These are phyloP conservation scores for Candida succiphila DNA, from an alignment of 805 yeast species.

Conservation along the genomic window DNA sequence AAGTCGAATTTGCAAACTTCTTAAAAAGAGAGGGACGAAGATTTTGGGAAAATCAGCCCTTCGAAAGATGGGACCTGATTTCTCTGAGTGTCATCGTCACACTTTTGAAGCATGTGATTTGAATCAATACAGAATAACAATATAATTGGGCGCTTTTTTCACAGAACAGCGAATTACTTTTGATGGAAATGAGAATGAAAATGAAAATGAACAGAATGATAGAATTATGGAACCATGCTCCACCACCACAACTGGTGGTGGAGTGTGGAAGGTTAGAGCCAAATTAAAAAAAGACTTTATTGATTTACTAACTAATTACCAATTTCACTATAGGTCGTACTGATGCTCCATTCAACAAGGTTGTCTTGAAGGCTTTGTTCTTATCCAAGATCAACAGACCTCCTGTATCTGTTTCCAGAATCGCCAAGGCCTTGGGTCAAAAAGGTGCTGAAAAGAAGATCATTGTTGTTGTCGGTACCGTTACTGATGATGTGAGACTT, in stretches of 20 bases:
- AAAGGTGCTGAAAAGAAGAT: slow-evolving; percentile 82
- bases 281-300: not conserved
- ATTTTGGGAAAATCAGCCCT: too few species aligned
- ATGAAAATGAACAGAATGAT: not conserved
- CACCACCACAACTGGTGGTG: too few species aligned
- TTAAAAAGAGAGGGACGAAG: too few species aligned
- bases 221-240: not conserved
- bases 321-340: slow-evolving; percentile 69
- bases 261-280: too few species aligned
- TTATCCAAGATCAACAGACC: slow-evolving; percentile 99
- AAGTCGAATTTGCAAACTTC: too few species aligned
- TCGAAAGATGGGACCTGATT: too few species aligned
- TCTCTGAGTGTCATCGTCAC: too few species aligned
- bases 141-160: too few species aligned
- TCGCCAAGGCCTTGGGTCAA: slow-evolving; percentile 74
- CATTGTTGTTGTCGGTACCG: slow-evolving; percentile 98
- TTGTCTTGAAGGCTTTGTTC: slow-evolving; percentile 88
- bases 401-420: slow-evolving; percentile 94
- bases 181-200: not conserved
- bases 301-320: slow-evolving; percentile 18
- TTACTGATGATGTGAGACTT: slow-evolving; percentile 95
- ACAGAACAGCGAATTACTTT: too few species aligned
- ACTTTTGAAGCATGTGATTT: too few species aligned
- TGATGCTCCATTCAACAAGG: slow-evolving; percentile 98
- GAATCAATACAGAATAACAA: too few species aligned